phyloP scores from a whole-genome alignment of 257 asterid species.

The Solanum sparsipilum region DNA sequence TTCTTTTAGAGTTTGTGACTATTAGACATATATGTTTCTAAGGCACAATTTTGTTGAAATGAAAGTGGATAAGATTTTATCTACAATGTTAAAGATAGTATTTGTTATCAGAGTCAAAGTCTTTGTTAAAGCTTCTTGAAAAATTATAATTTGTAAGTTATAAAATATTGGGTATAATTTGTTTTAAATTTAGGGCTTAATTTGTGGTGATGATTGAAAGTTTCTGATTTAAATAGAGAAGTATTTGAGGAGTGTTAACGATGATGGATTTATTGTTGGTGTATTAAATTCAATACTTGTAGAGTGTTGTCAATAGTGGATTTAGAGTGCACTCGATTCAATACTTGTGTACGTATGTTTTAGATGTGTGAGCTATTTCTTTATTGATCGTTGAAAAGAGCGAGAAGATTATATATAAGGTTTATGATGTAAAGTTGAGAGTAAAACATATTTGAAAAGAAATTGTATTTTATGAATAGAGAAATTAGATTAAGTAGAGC shows the following conservation, averaged over 20 bases:
- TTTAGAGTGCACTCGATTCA: not conserved
- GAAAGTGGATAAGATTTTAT: not conserved
- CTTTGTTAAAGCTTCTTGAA: slow-evolving; percentile 4
- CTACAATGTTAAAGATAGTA: slow-evolving; percentile 11
- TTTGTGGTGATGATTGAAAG: not conserved
- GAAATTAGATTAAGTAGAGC: no score
- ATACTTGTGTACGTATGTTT: not conserved
- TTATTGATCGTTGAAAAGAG: no score
- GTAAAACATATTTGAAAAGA: no score
- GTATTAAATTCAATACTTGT: not conserved
- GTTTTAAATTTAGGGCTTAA: not conserved
- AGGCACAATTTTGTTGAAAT: no score
- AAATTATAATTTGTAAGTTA: not conserved
- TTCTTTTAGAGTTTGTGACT: not conserved
- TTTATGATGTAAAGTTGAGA: no score
- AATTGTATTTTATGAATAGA: no score
- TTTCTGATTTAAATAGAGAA: not conserved
- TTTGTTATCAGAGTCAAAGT: slow-evolving; percentile 11
- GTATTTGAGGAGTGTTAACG: not conserved
- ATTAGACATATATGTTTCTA: not conserved
- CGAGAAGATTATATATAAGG: no score
- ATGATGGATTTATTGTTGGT: not conserved
- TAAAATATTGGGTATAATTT: not conserved
- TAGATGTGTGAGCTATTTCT: no score
- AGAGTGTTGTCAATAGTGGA: not conserved